These are phyloP conservation scores for Yamadazyma songkhlaensis DNA, from an alignment of 1,139 yeast genomes.

Conservation along the genomic window DNA sequence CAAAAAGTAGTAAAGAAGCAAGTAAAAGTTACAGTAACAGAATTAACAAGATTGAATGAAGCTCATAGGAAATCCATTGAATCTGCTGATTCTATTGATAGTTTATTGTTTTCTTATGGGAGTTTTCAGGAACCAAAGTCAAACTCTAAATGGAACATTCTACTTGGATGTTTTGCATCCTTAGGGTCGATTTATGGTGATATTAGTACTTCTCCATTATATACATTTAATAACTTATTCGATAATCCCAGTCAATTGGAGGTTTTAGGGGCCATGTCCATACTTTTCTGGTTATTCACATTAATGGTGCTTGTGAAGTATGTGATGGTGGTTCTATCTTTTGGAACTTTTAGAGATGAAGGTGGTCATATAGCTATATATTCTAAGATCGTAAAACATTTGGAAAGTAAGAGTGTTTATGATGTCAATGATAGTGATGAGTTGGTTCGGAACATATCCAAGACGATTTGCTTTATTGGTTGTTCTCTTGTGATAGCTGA, in stretches of 20 bases:
- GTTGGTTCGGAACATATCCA: slow-evolving; percentile 18
- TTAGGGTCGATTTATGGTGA: slow-evolving; percentile 64
- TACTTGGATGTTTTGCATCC: slow-evolving; percentile 18
- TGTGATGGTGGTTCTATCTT: slow-evolving; percentile 41
- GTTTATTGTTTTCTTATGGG: not conserved
- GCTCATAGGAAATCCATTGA: not conserved
- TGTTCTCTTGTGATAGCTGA: slow-evolving; percentile 57
- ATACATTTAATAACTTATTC: slow-evolving; percentile 47
- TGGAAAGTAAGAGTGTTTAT: not conserved
- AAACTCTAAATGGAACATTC: not conserved
- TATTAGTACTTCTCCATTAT: slow-evolving; percentile 59
- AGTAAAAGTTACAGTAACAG: slow-evolving; percentile 3
- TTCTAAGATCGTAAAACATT: slow-evolving; percentile 35
- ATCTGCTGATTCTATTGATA: not conserved
- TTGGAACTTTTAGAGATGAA: slow-evolving; percentile 57
- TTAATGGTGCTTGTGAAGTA: slow-evolving; percentile 53
- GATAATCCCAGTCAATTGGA: slow-evolving; percentile 21
- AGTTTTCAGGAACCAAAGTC: not conserved
- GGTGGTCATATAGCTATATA: slow-evolving; percentile 65
- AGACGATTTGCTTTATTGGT: slow-evolving; percentile 49
- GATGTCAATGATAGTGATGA: not conserved
- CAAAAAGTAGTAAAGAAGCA: too few species aligned
- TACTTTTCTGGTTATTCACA: slow-evolving; percentile 55
- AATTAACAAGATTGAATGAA: slow-evolving; percentile 4
- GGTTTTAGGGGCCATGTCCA: slow-evolving; percentile 49